Percentiles rank a stretch among this genome's conserved stretches.
Conservation (phyloP, 345 rosid genomes). For the Populus deltoides region DNA sequence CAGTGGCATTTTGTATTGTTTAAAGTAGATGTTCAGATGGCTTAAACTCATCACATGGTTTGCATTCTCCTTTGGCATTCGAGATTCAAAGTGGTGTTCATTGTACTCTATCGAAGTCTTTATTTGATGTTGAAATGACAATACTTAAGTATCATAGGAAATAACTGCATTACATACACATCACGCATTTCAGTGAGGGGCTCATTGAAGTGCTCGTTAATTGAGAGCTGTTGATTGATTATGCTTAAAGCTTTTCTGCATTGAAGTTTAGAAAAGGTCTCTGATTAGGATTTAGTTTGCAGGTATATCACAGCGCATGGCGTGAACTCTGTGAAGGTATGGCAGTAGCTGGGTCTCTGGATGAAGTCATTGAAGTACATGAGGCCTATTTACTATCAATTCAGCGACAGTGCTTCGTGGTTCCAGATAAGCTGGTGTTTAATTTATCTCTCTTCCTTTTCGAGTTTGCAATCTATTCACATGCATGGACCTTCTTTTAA, state of each 20-base stretch:
- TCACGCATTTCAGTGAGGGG: not conserved
- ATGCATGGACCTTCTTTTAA: slow-evolving; percentile 2
- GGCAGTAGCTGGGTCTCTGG: slow-evolving; percentile 84
- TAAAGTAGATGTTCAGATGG: not conserved
- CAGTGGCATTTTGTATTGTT: not conserved
- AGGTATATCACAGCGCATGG: slow-evolving; percentile 99
- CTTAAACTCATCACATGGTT: not conserved
- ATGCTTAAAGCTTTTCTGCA: not conserved
- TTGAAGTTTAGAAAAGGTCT: not conserved
- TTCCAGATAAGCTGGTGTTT: slow-evolving; percentile 88
- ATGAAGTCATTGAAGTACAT: slow-evolving; percentile 93
- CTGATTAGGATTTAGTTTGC: slow-evolving; percentile 27
- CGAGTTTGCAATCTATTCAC: slow-evolving; percentile 3
- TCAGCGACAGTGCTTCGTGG: slow-evolving; percentile 96
- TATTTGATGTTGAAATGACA: not conserved
- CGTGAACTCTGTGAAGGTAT: slow-evolving; percentile 89
- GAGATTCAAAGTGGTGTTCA: not conserved
- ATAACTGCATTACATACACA: not conserved
- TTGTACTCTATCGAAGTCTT: not conserved
- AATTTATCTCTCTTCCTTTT: slow-evolving; percentile 10
- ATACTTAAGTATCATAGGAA: not conserved
- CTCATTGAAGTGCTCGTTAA: not conserved
- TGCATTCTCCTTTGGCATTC: not conserved
- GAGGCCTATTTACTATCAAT: slow-evolving; percentile 87
- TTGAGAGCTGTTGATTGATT: not conserved